phyloP scores from a whole-genome alignment of 768 basidiomycete genomes.

The Mycena galericulata region DNA sequence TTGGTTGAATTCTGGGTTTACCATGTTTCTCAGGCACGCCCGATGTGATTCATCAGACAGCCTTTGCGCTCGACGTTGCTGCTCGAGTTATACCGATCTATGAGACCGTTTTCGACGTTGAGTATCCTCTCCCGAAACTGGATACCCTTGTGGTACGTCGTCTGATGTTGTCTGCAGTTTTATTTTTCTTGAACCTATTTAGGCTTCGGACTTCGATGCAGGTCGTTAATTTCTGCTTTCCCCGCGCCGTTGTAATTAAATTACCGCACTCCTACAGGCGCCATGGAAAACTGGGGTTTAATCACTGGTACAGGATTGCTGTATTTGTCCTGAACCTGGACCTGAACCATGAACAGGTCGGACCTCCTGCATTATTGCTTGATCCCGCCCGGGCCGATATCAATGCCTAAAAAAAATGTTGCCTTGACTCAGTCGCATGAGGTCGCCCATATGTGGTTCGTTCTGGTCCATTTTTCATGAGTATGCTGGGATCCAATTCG shows the following conservation, averaged over 20 bases:
- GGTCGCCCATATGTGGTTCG: conserved; percentile 84
- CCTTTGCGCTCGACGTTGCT: conserved; percentile 91
- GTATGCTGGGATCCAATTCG: not conserved
- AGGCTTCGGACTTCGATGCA: conserved; percentile 90
- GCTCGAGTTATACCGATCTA: conserved; percentile 86
- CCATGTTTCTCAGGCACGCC: conserved; percentile 67
- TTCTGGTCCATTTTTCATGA: conserved; percentile 4
- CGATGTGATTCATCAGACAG: conserved; percentile 85
- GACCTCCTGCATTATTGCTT: conserved; percentile 81
- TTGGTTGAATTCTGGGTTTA: conserved; percentile 10
- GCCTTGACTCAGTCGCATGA: conserved; percentile 87
- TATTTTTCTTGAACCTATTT: not conserved
- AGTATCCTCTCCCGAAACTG: conserved; percentile 93
- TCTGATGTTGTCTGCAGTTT: not conserved
- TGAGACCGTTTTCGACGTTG: conserved; percentile 92
- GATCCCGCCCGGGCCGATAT: conserved; percentile 83
- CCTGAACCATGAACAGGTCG: conserved; percentile 84
- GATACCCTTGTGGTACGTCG: conserved; percentile 85
- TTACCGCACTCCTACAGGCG: conserved; percentile 59
- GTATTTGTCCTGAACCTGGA: conserved; percentile 16
- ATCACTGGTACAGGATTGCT: not conserved
- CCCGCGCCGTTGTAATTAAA: conserved; percentile 4
- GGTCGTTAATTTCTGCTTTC: conserved; percentile 51
- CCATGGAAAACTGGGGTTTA: conserved; percentile 65
- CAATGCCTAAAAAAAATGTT: conserved; percentile 81